Evolutionary conservation across 495 filamentous ascomycete species (phyloP), one percentile per base, ranked within the genome.

Genomic region (Aspergillus ellipticus): DNA sequence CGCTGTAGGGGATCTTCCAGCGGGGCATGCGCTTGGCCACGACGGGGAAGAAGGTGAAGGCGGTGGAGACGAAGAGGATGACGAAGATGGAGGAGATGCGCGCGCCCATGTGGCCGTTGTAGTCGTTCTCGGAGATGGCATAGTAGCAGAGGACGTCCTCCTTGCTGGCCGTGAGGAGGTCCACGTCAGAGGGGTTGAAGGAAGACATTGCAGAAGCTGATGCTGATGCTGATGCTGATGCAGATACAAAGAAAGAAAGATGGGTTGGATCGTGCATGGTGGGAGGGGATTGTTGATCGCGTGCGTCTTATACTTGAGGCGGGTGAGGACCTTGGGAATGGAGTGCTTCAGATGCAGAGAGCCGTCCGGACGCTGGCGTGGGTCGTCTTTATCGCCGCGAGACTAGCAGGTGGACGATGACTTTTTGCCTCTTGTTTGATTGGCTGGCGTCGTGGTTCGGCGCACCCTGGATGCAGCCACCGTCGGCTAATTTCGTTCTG

Each of bases 1-100:
- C 81, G 54, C 77, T 78, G 22, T 78, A 70, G 0, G 86, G 88
- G 2, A 89, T 74, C 43, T 47, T 48, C 45, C 45, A 48, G 13
- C 45, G 15, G 24, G 45, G 45, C 17, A 48, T 65, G 24, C 82
- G 73, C 20, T 79, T 77, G 6, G 89, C 82, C 43, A 83, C 45
- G 13, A 48, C 45, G 2, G 45, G 45, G 45, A 48, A 48, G 24
- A 48, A 28, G 24, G 45, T 48, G 22, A 48, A 48, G 22, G 22
- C 45, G 1, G 24, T 48, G 22, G 45, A 48, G 22, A 48, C 45
- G 24, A 48, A 48, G 13, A 48, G 22, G 15, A 48, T 48, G 0
- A 48, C 45, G 15, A 48, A 48, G 45, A 48, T 48, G 45, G 45
- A 48, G 22, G 45, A 48, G 45, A 48, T 29, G 45, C 45, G 45